Base-by-base conservation (phyloP, 2,329 filamentous ascomycete genomes). In the Didymosphaeria variabile region DNA sequence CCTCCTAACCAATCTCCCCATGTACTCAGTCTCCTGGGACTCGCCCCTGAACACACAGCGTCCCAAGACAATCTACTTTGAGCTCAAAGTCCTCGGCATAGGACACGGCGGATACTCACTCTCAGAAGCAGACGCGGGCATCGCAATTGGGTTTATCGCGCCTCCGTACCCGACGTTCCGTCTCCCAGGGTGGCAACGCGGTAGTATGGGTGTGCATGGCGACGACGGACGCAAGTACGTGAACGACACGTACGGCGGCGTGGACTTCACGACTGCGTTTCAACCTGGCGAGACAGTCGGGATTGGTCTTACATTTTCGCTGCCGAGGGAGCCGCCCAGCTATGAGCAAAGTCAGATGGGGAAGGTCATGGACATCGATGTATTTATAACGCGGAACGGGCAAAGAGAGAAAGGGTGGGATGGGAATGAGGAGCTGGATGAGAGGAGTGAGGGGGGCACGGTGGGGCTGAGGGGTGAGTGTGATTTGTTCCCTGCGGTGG, bases 151-250 rank as follows among this genome's bases (percentile, higher is more conserved):
- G 10, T 93, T 88, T 75, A 80, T 86, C 0, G 91, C 91, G 1
- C 86, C 90, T 51, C 92, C 92, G 8, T 94, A 93, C 72, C 92
- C 92, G 7, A 83, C 85, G 0, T 94, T 92, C 81, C 86, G 92
- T 8, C 84, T 94, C 61, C 92, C 92, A 0, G 92, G 92, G 1
- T 94, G 91, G 92, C 90, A 95, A 73, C 85, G 91, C 36, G 91
- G 86, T 19, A 90, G 87, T 64, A 72, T 94, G 15, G 92, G 84
- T 1, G 87, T 94, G n/a, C 92, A 94, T 74, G 88, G 90, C 50
- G 92, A 94, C 75, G 92, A 94, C 75, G 92, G 92, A 0, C 85
- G 90, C 69, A 86, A 86, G 75, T 95, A 90, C 74, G 84, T 93
- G 69, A 92, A 93, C 72, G 90, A 94, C 74, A 83, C 84, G 8